Conservation (phyloP, 768 basidiomycete genomes). For the Tylopilus sp. region DNA sequence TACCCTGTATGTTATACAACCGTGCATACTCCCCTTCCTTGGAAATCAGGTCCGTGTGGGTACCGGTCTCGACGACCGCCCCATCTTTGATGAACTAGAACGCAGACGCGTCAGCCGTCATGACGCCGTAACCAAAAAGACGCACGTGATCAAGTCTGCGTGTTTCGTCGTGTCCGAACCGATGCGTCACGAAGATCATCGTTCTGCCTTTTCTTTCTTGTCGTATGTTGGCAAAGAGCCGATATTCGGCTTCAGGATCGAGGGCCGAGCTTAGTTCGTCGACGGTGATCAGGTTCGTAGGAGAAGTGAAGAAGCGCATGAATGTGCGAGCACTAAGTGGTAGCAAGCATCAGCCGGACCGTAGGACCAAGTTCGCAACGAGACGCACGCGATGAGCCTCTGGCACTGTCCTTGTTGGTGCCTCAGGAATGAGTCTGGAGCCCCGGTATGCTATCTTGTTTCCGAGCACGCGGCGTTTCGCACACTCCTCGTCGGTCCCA, state of each 20-base stretch:
- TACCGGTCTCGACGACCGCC: slow-evolving; percentile 31
- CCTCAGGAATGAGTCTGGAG: too few species aligned
- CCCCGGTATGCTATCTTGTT: too few species aligned
- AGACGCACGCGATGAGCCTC: slow-evolving; percentile 26
- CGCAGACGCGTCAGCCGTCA: not conserved
- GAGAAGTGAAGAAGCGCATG: slow-evolving; percentile 35
- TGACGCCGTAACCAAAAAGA: not conserved
- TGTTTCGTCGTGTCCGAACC: slow-evolving; percentile 36
- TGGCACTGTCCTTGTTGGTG: slow-evolving; percentile 9
- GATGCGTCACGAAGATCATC: slow-evolving; percentile 41
- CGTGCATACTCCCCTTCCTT: slow-evolving; percentile 32
- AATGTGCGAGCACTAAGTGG: slow-evolving; percentile 35
- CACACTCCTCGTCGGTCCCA: too few species aligned
- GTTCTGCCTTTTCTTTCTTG: slow-evolving; percentile 32
- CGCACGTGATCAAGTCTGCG: slow-evolving; percentile 37
- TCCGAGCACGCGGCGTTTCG: too few species aligned
- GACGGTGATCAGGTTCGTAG: slow-evolving; percentile 30
- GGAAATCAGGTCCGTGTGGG: slow-evolving; percentile 30
- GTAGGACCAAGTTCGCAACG: not conserved
- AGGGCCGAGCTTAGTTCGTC: slow-evolving; percentile 40
- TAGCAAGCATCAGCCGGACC: not conserved
- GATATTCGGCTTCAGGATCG: slow-evolving; percentile 35
- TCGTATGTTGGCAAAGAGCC: slow-evolving; percentile 28
- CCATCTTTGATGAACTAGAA: slow-evolving; percentile 34
- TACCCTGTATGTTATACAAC: slow-evolving; percentile 33